Evolutionary conservation across 179 eudicot species (phyloP).

Genomic region (Silene coronaria): DNA sequence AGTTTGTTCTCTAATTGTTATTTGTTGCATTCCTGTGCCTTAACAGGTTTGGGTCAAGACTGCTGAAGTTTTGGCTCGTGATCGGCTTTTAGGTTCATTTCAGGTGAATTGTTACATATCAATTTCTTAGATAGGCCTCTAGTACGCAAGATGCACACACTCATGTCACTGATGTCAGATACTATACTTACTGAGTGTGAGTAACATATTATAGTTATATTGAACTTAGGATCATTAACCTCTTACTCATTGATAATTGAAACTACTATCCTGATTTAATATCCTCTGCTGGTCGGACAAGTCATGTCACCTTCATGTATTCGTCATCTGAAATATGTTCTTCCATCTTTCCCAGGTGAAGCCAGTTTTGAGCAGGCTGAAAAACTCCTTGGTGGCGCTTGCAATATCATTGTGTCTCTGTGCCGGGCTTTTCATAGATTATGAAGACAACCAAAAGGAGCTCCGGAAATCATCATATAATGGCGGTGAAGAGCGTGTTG

Average conservation of each 20-base stretch:
- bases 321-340: background rate
- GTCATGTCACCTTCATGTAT: background rate
- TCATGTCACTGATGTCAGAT: background rate
- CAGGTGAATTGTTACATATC: slow-evolving; percentile 26
- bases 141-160: background rate
- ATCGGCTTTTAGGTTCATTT: slow-evolving; percentile 90
- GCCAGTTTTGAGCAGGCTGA: slow-evolving; percentile 72
- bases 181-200: background rate
- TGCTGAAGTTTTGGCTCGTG: slow-evolving; percentile 91
- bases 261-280: background rate
- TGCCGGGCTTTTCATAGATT: slow-evolving; percentile 36
- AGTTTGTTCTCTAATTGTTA: background rate
- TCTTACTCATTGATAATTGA: background rate
- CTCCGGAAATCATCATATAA: slow-evolving; percentile 21
- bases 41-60: slow-evolving; percentile 97
- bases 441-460: slow-evolving; percentile 41
- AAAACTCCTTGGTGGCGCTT: slow-evolving; percentile 60
- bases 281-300: background rate
- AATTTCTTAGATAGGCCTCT: background rate
- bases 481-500: slow-evolving; percentile 51
- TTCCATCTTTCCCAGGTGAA: slow-evolving; percentile 42
- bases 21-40: background rate
- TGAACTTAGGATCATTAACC: background rate
- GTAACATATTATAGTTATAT: background rate
- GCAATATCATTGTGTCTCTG: slow-evolving; percentile 51